A percentile compares a stretch with the other conserved stretches of the same genome.
phyloP scores from a whole-genome alignment of 2,329 filamentous ascomycete species.

The Apiospora phragmitis region DNA sequence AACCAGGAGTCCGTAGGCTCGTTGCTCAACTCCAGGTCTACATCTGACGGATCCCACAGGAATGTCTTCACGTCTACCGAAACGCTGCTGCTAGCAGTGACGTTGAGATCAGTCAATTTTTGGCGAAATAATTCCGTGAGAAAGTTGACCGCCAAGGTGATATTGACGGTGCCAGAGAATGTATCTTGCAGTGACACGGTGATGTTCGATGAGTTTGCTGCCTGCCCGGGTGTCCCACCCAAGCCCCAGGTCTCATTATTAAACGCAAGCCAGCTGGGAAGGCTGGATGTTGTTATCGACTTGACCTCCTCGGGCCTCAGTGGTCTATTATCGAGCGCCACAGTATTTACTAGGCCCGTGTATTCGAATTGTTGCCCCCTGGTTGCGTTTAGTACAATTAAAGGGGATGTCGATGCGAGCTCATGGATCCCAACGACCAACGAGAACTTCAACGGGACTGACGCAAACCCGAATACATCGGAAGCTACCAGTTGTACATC shows the following conservation, averaged over 20 bases:
- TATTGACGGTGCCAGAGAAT: constrained; percentile 59
- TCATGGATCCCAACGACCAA: constrained; percentile 72
- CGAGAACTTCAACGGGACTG: constrained; percentile 64
- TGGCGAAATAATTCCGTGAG: constrained; percentile 26
- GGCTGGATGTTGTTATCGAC: constrained; percentile 47
- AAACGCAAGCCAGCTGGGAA: constrained; percentile 71
- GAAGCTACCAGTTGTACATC: constrained; percentile 74
- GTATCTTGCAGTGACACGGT: constrained; percentile 59
- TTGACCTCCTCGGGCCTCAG: constrained; percentile 51
- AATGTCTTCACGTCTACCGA: constrained; percentile 32
- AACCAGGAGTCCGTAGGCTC: constrained; percentile 32
- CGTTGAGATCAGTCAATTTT: constrained; percentile 29
- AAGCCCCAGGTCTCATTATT: constrained; percentile 62
- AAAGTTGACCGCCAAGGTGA: constrained; percentile 45
- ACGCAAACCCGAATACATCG: constrained; percentile 76
- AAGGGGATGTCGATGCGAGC: constrained; percentile 61
- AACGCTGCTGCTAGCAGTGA: constrained; percentile 28
- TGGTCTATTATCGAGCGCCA: constrained; percentile 59
- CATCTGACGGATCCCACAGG: constrained; percentile 26
- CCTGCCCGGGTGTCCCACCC: constrained; percentile 62
- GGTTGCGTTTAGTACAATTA: constrained; percentile 58
- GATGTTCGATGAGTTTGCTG: constrained; percentile 61
- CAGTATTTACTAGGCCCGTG: constrained; percentile 46
- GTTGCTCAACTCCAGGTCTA: constrained; percentile 23
- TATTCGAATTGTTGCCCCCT: constrained; percentile 54